Evolutionary conservation across 257 asterid genomes (phyloP).

Genomic region (Plantago major): DNA sequence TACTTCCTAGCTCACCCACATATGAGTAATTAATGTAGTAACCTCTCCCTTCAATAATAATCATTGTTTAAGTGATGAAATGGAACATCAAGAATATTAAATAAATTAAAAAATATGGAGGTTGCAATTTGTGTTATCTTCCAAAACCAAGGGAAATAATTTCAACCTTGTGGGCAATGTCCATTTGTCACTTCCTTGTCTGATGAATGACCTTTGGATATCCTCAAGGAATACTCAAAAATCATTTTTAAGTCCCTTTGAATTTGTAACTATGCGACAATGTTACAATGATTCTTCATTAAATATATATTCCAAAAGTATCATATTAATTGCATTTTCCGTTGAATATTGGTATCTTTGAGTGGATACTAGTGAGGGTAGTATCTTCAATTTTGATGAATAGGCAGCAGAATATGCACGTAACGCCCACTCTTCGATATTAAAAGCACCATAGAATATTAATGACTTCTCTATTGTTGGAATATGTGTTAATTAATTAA

Average conservation of each 20-base stretch:
- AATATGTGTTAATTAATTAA: too few species aligned
- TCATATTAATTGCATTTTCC: background rate
- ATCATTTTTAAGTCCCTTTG: background rate
- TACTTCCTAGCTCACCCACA: background rate
- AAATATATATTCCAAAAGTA: background rate
- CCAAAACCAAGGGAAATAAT: constrained; percentile 6
- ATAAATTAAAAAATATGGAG: too few species aligned
- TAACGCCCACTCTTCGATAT: background rate
- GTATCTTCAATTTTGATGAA: background rate
- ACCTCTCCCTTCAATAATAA: constrained; percentile 1
- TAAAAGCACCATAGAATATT: background rate
- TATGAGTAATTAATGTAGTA: background rate
- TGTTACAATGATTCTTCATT: background rate
- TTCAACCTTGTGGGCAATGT: constrained; percentile 9
- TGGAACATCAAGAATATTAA: background rate
- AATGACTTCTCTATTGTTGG: too few species aligned
- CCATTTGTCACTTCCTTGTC: constrained; percentile 1
- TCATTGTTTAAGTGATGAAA: background rate
- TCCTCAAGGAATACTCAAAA: background rate
- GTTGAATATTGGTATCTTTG: background rate
- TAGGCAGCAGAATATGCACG: constrained; percentile 2
- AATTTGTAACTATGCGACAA: constrained; percentile 2
- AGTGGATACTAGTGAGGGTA: constrained; percentile 1
- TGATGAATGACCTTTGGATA: constrained; percentile 1
- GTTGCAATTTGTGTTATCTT: constrained; percentile 4